Base-by-base conservation (phyloP, 23 red algal species). In the Gracilaria caudata region DNA sequence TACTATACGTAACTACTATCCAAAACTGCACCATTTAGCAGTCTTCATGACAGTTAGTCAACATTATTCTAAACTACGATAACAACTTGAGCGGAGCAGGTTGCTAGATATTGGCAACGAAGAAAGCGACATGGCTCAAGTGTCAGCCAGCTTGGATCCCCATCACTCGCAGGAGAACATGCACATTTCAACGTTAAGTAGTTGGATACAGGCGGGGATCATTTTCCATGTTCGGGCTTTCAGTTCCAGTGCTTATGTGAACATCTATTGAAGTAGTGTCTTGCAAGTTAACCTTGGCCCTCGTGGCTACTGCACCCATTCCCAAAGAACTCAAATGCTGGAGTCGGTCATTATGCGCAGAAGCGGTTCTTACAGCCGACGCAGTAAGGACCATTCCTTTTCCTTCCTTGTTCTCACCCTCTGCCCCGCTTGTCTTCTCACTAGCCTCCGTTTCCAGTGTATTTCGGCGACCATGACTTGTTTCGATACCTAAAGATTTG, bases 191-290 rank as follows among this genome's bases (percentile, higher is more conserved):
- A 66, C 30, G 29, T 12, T 29, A 33, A 35, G 61, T 29, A 37
- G 61, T 30, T 17, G 61, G 61, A 36, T 66, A 36, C 19, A 66
- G 8, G 12, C 61, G 61, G 32, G 32, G 25, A 66, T 66, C 32
- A 17, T 66, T 66, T 30, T 66, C 61, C 29, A 30, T 16, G 30
- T 37, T 29, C 29, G 0, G 30, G 29, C 61, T 66, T 12, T 37
- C 29, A 66, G 28, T 66, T 36, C 61, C 29, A 30, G 61, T 30
- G 12, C 61, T 66, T 30, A 66, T 36, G 7, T 66, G 61, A 26
- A 36, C 61, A 66, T 66, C 61, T 30, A 66, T 1, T 1, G 61
- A 66, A 66, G 61, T 66, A 66, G 61, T 66, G 61, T 66, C 61
- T 66, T 66, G 25, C 61, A 66, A 33, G 19, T 14, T 66, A 17